These are phyloP conservation scores for Sambucus nigra DNA, from an alignment of 129 eudicot species.

Conservation along the genomic window DNA sequence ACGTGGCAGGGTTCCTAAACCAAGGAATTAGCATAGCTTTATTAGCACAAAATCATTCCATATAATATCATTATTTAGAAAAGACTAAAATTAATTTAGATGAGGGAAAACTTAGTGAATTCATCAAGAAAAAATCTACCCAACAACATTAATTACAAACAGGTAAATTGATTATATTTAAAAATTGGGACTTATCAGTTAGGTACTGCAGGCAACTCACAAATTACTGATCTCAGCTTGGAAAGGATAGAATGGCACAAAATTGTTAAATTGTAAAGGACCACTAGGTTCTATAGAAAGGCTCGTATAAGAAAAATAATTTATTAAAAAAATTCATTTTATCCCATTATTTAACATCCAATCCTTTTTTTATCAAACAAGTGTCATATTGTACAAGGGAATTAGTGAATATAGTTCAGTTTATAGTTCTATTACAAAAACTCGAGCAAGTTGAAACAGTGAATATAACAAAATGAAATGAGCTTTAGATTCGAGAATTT, in stretches of 20 bases:
- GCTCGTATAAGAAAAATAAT: too few species aligned
- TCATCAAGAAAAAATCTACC: neutral
- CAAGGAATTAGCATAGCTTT: slow-evolving; percentile 4
- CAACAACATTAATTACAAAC: neutral
- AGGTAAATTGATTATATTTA: neutral
- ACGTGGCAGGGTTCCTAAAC: slow-evolving; percentile 92
- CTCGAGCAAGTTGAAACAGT: too few species aligned
- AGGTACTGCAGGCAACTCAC: neutral
- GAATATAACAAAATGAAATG: too few species aligned
- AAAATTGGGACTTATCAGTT: neutral
- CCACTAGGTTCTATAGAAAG: neutral
- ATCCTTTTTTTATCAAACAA: neutral
- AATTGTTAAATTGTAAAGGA: neutral
- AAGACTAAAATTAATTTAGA: too few species aligned
- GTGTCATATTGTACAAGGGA: neutral
- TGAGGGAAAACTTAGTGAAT: neutral
- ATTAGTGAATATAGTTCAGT: neutral
- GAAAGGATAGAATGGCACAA: neutral
- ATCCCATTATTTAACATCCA: neutral
- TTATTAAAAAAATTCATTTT: too few species aligned
- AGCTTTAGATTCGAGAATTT: too few species aligned
- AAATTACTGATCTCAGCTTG: neutral
- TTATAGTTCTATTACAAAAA: too few species aligned
- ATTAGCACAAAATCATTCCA: neutral
- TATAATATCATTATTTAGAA: neutral